These are phyloP conservation scores for Penicillium tannophilum DNA, from an alignment of 495 filamentous ascomycete genomes.

Conservation along the genomic window DNA sequence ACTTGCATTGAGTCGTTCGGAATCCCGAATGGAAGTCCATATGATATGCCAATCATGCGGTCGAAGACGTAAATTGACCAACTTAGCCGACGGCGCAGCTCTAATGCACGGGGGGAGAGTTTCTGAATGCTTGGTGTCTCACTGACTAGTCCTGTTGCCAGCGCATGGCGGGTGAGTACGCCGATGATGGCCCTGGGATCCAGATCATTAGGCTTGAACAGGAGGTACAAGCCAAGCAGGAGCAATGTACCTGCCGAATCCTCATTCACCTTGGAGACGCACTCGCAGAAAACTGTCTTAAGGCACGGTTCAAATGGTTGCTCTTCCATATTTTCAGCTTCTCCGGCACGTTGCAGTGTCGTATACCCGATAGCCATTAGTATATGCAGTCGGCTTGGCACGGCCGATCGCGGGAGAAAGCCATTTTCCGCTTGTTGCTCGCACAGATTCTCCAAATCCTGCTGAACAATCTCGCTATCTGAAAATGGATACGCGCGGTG, in stretches of 20 bases:
- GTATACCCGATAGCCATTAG: constrained; percentile 31
- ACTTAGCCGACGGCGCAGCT: constrained; percentile 27
- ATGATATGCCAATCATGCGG: constrained; percentile 30
- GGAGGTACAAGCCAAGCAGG: constrained; percentile 30
- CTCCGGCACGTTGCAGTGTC: constrained; percentile 23
- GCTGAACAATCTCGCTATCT: constrained; percentile 15
- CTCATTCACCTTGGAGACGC: constrained; percentile 13
- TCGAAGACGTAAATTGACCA: constrained; percentile 35
- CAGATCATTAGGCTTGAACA: constrained; percentile 27
- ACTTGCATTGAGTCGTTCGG: constrained; percentile 25
- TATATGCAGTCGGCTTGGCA: constrained; percentile 22
- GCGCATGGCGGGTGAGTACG: constrained; percentile 24
- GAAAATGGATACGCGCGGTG: constrained; percentile 28
- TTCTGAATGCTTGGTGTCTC: constrained; percentile 1
- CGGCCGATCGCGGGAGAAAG: constrained; percentile 1
- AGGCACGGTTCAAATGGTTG: constrained; percentile 9
- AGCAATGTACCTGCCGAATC: constrained; percentile 26
- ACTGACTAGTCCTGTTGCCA: constrained; percentile 22
- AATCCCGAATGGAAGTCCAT: constrained; percentile 26
- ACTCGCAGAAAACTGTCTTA: constrained; percentile 17
- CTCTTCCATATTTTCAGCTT: constrained; percentile 16
- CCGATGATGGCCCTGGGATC: constrained; percentile 27
- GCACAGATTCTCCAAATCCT: constrained; percentile 7
- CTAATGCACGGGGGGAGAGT: constrained; percentile 22
- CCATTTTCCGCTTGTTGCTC: constrained; percentile 2